phyloP scores from a whole-genome alignment of 352 stramenopile genomes.

The Globisporangium nunn region DNA sequence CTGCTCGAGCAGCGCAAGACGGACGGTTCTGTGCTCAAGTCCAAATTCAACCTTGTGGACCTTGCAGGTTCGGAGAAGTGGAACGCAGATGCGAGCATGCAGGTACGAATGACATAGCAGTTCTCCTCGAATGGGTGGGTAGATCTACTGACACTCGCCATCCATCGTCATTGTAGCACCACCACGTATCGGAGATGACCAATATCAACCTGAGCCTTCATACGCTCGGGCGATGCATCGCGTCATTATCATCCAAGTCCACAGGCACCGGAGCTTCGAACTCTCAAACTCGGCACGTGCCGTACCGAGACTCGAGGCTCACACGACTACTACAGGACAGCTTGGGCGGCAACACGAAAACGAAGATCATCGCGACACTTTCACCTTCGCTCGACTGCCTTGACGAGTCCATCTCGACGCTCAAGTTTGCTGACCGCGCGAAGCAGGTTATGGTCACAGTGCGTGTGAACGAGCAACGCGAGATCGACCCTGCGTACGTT shows the following conservation, averaged over 20 bases:
- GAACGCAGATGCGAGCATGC: slow-evolving; percentile 81
- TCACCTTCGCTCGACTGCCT: slow-evolving; percentile 80
- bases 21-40: slow-evolving; percentile 72
- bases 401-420: slow-evolving; percentile 90
- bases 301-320: slow-evolving; percentile 92
- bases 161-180: slow-evolving; percentile 18
- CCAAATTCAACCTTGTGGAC: slow-evolving; percentile 94
- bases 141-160: neutral
- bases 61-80: slow-evolving; percentile 92
- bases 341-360: slow-evolving; percentile 85
- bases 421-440: slow-evolving; percentile 90
- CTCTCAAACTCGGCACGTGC: slow-evolving; percentile 54
- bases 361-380: slow-evolving; percentile 89
- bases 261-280: neutral
- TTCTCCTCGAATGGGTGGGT: neutral
- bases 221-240: slow-evolving; percentile 87
- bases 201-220: slow-evolving; percentile 93
- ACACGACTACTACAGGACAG: slow-evolving; percentile 89
- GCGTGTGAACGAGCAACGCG: slow-evolving; percentile 76
- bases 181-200: slow-evolving; percentile 90
- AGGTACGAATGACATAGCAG: slow-evolving; percentile 16
- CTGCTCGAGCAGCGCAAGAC: slow-evolving; percentile 68
- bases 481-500: slow-evolving; percentile 84
- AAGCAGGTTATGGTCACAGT: slow-evolving; percentile 89
- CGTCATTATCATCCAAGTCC: slow-evolving; percentile 50